Percentiles rank a stretch among this genome's conserved stretches.
These are phyloP conservation scores for Huntiella savannae DNA, from an alignment of 2,329 filamentous ascomycete genomes.

Conservation along the genomic window DNA sequence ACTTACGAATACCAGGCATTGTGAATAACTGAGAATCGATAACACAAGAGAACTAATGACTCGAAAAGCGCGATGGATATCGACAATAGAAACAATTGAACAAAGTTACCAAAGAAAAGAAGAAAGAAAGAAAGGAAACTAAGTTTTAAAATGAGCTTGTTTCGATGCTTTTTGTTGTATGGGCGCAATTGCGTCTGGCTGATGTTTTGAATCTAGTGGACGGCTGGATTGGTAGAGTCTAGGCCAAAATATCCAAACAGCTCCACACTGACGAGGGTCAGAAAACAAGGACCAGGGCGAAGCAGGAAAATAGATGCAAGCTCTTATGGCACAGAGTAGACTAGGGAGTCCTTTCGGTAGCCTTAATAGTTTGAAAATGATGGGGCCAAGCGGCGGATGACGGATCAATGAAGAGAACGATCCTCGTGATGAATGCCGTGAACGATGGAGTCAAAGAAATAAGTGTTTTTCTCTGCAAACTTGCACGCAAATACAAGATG, in stretches of 20 bases:
- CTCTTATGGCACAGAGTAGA: neutral
- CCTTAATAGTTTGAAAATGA: too few species aligned
- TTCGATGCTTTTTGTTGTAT: conserved; percentile 5
- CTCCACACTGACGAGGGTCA: too few species aligned
- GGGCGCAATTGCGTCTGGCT: too few species aligned
- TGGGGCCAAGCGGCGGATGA: too few species aligned
- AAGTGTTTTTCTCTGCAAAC: too few species aligned
- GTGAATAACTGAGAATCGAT: conserved; percentile 1
- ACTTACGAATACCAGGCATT: conserved; percentile 12
- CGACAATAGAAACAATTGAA: conserved; percentile 3
- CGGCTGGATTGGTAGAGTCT: neutral
- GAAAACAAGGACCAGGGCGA: conserved; percentile 1
- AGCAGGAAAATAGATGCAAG: conserved; percentile 4
- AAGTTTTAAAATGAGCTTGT: conserved; percentile 1
- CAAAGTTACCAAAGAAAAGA: conserved; percentile 1
- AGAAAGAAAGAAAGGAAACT: conserved; percentile 4
- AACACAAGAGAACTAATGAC: conserved; percentile 2
- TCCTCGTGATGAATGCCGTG: too few species aligned
- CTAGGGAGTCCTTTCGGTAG: too few species aligned
- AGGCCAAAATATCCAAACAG: neutral
- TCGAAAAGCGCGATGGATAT: neutral
- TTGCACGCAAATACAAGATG: too few species aligned
- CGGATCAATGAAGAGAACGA: too few species aligned
- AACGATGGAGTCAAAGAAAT: too few species aligned
- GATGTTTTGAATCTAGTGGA: too few species aligned